Evolutionary conservation across 495 filamentous ascomycete species (phyloP).

Genomic region (Neurospora sp.): DNA sequence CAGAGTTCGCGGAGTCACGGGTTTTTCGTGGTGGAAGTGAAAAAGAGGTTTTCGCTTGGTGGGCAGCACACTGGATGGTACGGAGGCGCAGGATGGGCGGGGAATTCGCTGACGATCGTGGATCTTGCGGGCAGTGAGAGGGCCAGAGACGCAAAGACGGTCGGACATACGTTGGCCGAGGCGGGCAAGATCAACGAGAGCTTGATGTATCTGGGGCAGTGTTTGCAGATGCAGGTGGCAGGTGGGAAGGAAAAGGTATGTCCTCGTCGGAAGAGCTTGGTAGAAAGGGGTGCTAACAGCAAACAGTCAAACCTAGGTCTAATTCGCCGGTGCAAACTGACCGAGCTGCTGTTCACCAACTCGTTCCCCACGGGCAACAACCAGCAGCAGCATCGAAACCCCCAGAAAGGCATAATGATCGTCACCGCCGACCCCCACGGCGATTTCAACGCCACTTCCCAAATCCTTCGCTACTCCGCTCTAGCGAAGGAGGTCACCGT

Average conservation of each 20-base stretch:
- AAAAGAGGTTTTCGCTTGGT: conserved; percentile 51
- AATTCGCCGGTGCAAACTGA: conserved; percentile 93
- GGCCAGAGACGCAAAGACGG: conserved; percentile 85
- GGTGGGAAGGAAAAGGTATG: conserved; percentile 63
- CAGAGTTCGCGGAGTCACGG: conserved; percentile 87
- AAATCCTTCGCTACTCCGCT: conserved; percentile 92
- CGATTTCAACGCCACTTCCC: conserved; percentile 92
- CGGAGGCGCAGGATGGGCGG: conserved; percentile 55
- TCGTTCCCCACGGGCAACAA: conserved; percentile 64
- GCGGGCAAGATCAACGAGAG: conserved; percentile 97
- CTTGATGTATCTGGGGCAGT: conserved; percentile 96
- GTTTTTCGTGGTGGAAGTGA: conserved; percentile 93
- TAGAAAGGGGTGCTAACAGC: conserved; percentile 9
- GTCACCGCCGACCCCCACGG: conserved; percentile 91
- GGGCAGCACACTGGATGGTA: conserved; percentile 28
- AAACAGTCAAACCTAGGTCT: conserved; percentile 68
- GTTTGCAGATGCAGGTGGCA: conserved; percentile 86
- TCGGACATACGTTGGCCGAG: conserved; percentile 82
- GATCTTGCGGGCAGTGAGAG: conserved; percentile 93
- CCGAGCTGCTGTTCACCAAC: conserved; percentile 92
- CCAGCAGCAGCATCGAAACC: conserved; percentile 33
- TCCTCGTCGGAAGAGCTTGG: not conserved
- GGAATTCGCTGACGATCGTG: conserved; percentile 76
- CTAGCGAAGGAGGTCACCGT: conserved; percentile 90
- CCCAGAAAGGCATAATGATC: conserved; percentile 90